These are phyloP conservation scores for Amanita subjunquillea DNA, from an alignment of 768 basidiomycete species.

Conservation along the genomic window DNA sequence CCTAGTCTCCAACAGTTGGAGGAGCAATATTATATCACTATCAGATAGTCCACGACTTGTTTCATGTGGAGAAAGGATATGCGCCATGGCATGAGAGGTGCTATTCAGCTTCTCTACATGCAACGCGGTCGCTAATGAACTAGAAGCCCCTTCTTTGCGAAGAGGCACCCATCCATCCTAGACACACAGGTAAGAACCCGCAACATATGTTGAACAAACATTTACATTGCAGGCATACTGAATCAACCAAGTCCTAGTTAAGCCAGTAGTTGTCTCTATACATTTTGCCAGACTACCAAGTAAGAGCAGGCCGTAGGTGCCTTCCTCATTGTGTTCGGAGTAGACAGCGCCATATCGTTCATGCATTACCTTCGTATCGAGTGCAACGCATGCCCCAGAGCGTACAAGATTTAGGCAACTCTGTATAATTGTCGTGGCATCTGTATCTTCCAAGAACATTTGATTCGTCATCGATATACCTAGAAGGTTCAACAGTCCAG, in stretches of 20 bases:
- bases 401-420: slow-evolving; percentile 36
- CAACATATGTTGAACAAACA: background rate
- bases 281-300: slow-evolving; percentile 40
- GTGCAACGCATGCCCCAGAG: slow-evolving; percentile 35
- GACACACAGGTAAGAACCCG: background rate
- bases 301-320: slow-evolving; percentile 26
- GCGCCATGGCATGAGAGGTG: slow-evolving; percentile 24
- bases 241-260: slow-evolving; percentile 40
- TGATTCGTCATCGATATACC: slow-evolving; percentile 17
- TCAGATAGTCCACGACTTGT: slow-evolving; percentile 1
- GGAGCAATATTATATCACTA: slow-evolving; percentile 9
- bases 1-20: slow-evolving; percentile 21
- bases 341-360: slow-evolving; percentile 33
- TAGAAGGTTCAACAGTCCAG: slow-evolving; percentile 41
- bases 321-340: slow-evolving; percentile 22
- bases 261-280: slow-evolving; percentile 36
- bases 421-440: slow-evolving; percentile 25
- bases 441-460: slow-evolving; percentile 10
- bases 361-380: slow-evolving; percentile 35
- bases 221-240: slow-evolving; percentile 40
- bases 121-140: slow-evolving; percentile 35
- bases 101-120: slow-evolving; percentile 34
- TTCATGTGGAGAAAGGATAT: slow-evolving; percentile 11
- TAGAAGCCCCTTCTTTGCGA: slow-evolving; percentile 22
- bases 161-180: slow-evolving; percentile 41